Evolutionary conservation across 2,329 filamentous ascomycete genomes (phyloP).

Genomic region (Fusarium continuum): DNA sequence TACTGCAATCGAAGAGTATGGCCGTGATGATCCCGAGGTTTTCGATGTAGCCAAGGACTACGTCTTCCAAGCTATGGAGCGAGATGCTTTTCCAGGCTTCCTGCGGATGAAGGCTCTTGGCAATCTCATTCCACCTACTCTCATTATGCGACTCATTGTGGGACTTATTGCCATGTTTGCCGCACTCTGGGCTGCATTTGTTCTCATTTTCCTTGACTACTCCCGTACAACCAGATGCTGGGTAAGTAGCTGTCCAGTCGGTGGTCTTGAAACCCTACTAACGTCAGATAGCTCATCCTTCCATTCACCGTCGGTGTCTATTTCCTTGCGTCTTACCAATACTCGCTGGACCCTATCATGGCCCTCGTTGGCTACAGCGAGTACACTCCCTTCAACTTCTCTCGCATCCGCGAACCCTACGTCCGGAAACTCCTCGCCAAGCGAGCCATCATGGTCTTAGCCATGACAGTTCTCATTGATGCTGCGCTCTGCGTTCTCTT

Average conservation of each 20-base stretch:
- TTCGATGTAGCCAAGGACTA: conserved; percentile 99
- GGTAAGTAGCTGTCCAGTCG: conserved; percentile 65
- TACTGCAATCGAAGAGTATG: conserved; percentile 86
- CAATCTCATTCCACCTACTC: conserved; percentile 91
- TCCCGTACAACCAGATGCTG: conserved; percentile 79
- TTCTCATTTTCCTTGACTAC: conserved; percentile 89
- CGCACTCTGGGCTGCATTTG: conserved; percentile 92
- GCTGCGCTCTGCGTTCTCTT: conserved; percentile 88
- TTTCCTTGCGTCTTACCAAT: conserved; percentile 89
- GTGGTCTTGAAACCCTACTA: conserved; percentile 1
- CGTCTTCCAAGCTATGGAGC: conserved; percentile 99
- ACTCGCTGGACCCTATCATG: conserved; percentile 91
- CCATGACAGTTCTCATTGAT: conserved; percentile 78
- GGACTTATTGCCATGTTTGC: conserved; percentile 86
- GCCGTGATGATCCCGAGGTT: conserved; percentile 94
- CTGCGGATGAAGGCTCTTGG: conserved; percentile 93
- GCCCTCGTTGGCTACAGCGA: conserved; percentile 92
- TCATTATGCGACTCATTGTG: conserved; percentile 84
- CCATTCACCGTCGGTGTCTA: conserved; percentile 94
- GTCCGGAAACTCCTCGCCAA: conserved; percentile 86
- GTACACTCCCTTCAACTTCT: conserved; percentile 95
- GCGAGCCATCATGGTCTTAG: conserved; percentile 82
- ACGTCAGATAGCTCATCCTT: conserved; percentile 67
- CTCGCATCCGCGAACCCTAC: conserved; percentile 87
- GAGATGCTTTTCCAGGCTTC: conserved; percentile 98